These are phyloP conservation scores for Leishmania amazonensis DNA, from an alignment of 208 protist species.

Conservation along the genomic window DNA sequence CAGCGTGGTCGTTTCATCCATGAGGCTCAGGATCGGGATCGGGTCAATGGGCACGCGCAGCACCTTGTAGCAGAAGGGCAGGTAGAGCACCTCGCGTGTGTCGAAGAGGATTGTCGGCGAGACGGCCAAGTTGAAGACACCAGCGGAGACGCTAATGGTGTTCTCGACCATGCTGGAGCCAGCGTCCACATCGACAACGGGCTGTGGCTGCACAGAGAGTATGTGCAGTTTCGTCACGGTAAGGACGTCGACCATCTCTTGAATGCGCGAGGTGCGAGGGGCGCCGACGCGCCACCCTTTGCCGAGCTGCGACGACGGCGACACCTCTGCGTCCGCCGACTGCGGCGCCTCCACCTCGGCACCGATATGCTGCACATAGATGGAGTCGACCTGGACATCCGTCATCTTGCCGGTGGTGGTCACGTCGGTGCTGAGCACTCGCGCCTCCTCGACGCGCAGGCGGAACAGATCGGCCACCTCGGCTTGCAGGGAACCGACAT, in stretches of 20 bases:
- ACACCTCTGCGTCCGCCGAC: neutral
- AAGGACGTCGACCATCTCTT: conserved; percentile 45
- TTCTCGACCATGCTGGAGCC: conserved; percentile 47
- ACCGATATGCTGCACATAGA: conserved; percentile 50
- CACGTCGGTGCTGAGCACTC: conserved; percentile 22
- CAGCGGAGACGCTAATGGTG: conserved; percentile 39
- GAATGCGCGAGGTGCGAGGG: conserved; percentile 21
- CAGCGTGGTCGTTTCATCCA: conserved; percentile 51
- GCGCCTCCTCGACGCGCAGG: conserved; percentile 29
- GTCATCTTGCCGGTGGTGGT: conserved; percentile 18
- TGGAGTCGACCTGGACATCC: conserved; percentile 12
- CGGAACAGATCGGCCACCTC: conserved; percentile 47
- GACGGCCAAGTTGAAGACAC: conserved; percentile 44
- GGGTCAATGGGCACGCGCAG: conserved; percentile 66
- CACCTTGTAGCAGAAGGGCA: conserved; percentile 79
- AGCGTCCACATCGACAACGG: conserved; percentile 29
- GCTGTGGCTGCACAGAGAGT: conserved; percentile 18
- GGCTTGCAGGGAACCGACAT: conserved; percentile 33
- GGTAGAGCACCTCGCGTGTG: conserved; percentile 74
- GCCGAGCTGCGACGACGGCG: neutral
- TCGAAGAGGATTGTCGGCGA: conserved; percentile 77
- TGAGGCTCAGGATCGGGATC: conserved; percentile 56
- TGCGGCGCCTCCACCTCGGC: conserved; percentile 31
- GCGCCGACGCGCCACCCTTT: neutral
- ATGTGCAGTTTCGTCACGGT: conserved; percentile 28